Conservation (phyloP, 352 stramenopile genomes). For the Pythium grandisporangium region DNA sequence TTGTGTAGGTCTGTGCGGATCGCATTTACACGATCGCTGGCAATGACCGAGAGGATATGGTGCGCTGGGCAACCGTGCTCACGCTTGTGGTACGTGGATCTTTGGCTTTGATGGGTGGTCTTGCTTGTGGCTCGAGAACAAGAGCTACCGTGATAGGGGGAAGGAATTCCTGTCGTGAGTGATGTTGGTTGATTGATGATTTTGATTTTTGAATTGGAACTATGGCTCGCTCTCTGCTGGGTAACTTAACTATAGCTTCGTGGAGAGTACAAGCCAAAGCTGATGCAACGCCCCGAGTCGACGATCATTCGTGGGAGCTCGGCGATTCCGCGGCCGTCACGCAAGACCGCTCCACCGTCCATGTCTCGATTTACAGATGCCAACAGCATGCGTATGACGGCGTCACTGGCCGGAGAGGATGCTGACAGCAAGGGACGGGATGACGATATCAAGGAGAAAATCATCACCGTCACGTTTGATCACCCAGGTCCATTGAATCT, state of each 20-base stretch:
- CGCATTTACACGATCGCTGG: conserved; percentile 84
- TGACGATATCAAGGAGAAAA: conserved; percentile 79
- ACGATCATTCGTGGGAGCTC: conserved; percentile 83
- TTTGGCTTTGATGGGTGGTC: no score
- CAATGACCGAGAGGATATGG: conserved; percentile 83
- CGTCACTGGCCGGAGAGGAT: conserved; percentile 37
- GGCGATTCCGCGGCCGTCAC: conserved; percentile 64
- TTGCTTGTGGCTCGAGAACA: no score
- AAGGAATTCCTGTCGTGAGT: no score
- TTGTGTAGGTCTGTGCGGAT: conserved; percentile 66
- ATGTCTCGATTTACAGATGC: conserved; percentile 70
- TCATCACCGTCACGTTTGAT: conserved; percentile 84
- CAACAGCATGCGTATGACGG: conserved; percentile 73
- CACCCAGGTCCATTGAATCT: conserved; percentile 60
- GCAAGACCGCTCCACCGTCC: conserved; percentile 41
- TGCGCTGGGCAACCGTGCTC: conserved; percentile 81
- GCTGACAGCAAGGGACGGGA: conserved; percentile 44
- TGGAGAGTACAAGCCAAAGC: conserved; percentile 84
- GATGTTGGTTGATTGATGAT: no score
- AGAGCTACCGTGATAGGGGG: background rate
- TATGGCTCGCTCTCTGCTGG: no score
- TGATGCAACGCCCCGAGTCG: conserved; percentile 82
- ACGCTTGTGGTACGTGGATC: conserved; percentile 64
- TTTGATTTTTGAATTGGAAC: no score
- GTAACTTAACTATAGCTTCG: conserved; percentile 54